Evolutionary conservation across 1,284 basidiomycete species (phyloP).

Genomic region (Malassezia equina): DNA sequence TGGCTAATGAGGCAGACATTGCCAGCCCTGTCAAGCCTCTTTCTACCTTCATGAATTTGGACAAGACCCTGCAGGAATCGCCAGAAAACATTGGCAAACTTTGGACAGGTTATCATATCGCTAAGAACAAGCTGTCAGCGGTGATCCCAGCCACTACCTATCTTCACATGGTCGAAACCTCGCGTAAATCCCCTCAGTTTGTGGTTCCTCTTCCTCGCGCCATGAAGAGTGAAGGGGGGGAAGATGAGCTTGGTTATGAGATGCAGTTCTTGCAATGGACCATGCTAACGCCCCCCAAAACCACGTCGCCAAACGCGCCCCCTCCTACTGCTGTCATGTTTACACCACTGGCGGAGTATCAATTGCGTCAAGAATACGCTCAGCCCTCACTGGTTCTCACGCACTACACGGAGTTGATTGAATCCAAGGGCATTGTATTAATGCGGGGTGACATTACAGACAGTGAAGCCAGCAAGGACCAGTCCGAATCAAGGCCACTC

Average conservation of each 20-base stretch:
- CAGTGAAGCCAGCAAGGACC: conserved; percentile 49
- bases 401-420: conserved; percentile 77
- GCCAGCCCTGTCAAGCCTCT: conserved; percentile 25
- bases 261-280: conserved; percentile 45
- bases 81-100: conserved; percentile 33
- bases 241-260: conserved; percentile 32
- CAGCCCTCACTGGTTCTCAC: conserved; percentile 84
- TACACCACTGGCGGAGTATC: conserved; percentile 89
- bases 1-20: conserved; percentile 15
- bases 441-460: conserved; percentile 85
- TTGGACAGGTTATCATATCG: conserved; percentile 42
- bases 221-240: conserved; percentile 18
- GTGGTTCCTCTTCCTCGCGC: conserved; percentile 39
- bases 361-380: conserved; percentile 71
- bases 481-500: conserved; percentile 54
- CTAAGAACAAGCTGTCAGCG: conserved; percentile 44
- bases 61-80: conserved; percentile 27
- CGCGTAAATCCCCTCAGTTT: conserved; percentile 37
- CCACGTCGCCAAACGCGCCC: conserved; percentile 5
- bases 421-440: conserved; percentile 71
- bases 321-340: conserved; percentile 60
- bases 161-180: conserved; percentile 26
- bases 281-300: conserved; percentile 20
- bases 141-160: conserved; percentile 37
- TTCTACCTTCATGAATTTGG: conserved; percentile 29